Evolutionary conservation across 768 basidiomycete genomes (phyloP), one percentile per base, ranked within the genome.

Genomic region (Lentinula detonsa): DNA sequence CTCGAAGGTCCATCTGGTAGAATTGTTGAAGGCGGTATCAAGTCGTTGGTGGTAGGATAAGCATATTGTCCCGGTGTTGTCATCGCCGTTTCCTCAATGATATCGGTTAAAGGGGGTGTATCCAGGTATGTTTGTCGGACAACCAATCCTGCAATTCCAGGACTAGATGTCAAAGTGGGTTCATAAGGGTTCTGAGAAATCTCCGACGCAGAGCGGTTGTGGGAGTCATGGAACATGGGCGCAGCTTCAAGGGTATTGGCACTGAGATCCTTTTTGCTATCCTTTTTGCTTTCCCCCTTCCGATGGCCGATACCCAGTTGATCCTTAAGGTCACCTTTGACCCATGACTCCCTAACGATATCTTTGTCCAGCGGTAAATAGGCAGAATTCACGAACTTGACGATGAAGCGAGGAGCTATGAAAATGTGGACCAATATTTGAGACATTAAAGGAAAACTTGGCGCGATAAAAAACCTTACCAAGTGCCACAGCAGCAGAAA

Each of bases 311-410:
- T 81, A 3, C 92, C 92, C 4, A 94, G 77, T 43, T 79, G 84
- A 64, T 93, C 91, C 70, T 94, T 94, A 60, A 94, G 78, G 68
- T 93, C 85, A 3, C 92, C 92, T 61, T 72, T 68, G 4, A 93
- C 90, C 91, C 91, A 93, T 84, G 86, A 89, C 77, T 98, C 96
- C 33, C 96, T 87, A 7, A 98, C 79, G 60, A 98, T 87, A 66
- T 97, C 91, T 70, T 86, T 89, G 78, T 98, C 96, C 16, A 86
- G 76, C 2, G 95, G 95, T 52, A 71, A 74, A 67, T 95, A 97
- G 0, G 86, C 81, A 1, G 86, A 78, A 9, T 81, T 76, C 62
- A 88, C 68, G 69, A 83, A 93, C 68, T 92, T 91, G 73, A 85
- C 77, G 35, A 95, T 58, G 76, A 91, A 93, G 15, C 92, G 84